Evolutionary conservation across 805 yeast genomes (phyloP).

Genomic region (Wickerhamiella azymoides): DNA sequence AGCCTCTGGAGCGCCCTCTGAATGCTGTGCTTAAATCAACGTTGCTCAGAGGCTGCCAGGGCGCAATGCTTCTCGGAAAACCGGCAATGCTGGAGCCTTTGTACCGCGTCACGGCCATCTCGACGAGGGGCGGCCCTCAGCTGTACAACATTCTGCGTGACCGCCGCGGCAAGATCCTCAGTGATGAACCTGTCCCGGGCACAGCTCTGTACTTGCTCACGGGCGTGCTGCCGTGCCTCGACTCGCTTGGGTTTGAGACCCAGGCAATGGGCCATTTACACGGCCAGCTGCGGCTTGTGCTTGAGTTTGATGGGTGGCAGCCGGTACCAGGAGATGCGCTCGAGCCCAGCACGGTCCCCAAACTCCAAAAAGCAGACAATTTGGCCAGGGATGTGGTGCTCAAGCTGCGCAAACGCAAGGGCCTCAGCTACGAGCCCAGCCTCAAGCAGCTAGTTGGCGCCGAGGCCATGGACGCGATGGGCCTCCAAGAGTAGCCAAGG

Average conservation of each 20-base stretch:
- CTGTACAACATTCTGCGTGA: conserved; percentile 38
- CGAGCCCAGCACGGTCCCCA: conserved; percentile 29
- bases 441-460: conserved; percentile 22
- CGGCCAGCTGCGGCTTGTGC: conserved; percentile 61
- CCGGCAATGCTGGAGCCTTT: conserved; percentile 57
- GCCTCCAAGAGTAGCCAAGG: background rate
- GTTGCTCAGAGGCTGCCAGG: conserved; percentile 28
- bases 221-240: conserved; percentile 75
- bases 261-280: conserved; percentile 66
- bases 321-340: conserved; percentile 85
- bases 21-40: conserved; percentile 48
- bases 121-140: conserved; percentile 34
- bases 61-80: background rate
- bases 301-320: conserved; percentile 59
- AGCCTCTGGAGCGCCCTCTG: too few relatives aligned
- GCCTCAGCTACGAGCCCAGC: conserved; percentile 59
- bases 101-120: conserved; percentile 43
- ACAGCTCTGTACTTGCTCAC: conserved; percentile 49
- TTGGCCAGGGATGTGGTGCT: conserved; percentile 79
- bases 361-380: conserved; percentile 21
- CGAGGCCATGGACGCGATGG: background rate
- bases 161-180: conserved; percentile 55
- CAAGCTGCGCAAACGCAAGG: conserved; percentile 83
- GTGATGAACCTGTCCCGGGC: conserved; percentile 47
- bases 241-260: conserved; percentile 77